These are phyloP conservation scores for Mycena capillaripes DNA, from an alignment of 768 basidiomycete species.

Conservation along the genomic window DNA sequence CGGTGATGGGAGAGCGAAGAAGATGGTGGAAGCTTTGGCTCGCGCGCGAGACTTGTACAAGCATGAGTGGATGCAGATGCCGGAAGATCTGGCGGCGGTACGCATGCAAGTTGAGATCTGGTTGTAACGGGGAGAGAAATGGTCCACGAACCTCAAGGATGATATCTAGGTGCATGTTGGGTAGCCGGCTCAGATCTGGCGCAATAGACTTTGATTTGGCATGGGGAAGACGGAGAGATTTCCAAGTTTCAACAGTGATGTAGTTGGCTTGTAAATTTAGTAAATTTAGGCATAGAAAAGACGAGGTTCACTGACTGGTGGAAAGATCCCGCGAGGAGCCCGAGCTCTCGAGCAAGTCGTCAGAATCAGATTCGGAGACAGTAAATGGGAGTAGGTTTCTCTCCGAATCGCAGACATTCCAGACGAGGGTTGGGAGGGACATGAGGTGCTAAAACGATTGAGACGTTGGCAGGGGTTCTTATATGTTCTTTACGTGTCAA, in stretches of 20 bases:
- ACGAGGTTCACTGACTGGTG: neutral
- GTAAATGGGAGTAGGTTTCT: neutral
- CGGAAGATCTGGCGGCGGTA: neutral
- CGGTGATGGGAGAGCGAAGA: constrained; percentile 11
- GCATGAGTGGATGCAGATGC: constrained; percentile 25
- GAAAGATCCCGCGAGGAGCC: neutral
- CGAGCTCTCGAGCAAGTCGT: neutral
- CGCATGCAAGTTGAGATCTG: too few relatives aligned
- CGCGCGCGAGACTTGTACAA: constrained; percentile 8
- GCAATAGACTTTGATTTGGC: neutral
- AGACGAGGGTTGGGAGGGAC: neutral
- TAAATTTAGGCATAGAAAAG: neutral
- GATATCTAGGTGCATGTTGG: constrained; percentile 9
- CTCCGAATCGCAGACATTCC: neutral
- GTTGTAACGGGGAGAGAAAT: neutral
- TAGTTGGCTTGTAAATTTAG: neutral
- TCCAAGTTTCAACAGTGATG: constrained; percentile 1
- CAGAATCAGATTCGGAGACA: too few relatives aligned
- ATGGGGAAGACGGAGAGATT: neutral
- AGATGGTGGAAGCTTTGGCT: constrained; percentile 7
- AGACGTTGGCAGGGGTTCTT: too few relatives aligned
- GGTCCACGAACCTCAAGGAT: constrained; percentile 12
- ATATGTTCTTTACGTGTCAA: too few relatives aligned
- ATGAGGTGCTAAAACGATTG: too few relatives aligned
- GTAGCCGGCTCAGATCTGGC: neutral